Conservation (phyloP, 352 stramenopile species). For the Phytophthora vignae region DNA sequence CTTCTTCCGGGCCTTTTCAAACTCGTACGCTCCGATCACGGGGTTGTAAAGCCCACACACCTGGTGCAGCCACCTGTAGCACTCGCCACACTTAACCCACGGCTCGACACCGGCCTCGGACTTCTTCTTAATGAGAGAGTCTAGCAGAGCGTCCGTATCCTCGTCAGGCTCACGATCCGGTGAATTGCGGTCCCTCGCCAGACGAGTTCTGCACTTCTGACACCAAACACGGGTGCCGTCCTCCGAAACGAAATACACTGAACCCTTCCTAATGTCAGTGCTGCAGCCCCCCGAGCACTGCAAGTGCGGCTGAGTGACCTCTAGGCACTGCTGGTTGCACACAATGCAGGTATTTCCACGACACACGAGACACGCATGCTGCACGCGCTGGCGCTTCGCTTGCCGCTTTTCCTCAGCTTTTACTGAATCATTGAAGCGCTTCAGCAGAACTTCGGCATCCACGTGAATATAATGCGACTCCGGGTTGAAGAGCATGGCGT, state of each 20-base stretch:
- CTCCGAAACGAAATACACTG: conserved; percentile 73
- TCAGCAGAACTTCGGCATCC: conserved; percentile 66
- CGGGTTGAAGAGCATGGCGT: conserved; percentile 90
- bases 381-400: conserved; percentile 51
- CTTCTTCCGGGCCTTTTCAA: conserved; percentile 14
- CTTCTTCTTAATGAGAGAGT: conserved; percentile 71
- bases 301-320: conserved; percentile 65
- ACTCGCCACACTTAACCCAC: conserved; percentile 86
- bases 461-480: conserved; percentile 81
- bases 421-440: conserved; percentile 72
- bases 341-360: conserved; percentile 75
- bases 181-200: conserved; percentile 42
- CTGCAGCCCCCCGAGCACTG: conserved; percentile 81
- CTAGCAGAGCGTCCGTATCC: conserved; percentile 23
- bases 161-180: conserved; percentile 22
- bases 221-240: conserved; percentile 87
- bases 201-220: conserved; percentile 66
- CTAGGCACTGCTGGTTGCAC: conserved; percentile 77
- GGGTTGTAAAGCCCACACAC: conserved; percentile 95
- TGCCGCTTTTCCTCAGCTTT: conserved; percentile 50
- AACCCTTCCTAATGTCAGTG: conserved; percentile 82
- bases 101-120: conserved; percentile 74
- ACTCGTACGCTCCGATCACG: conserved; percentile 60
- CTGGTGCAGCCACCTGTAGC: conserved; percentile 88
- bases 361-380: conserved; percentile 70